Evolutionary conservation across 257 asterid species (phyloP), one percentile per base, ranked within the genome.

Genomic region (Asclepias syriaca): DNA sequence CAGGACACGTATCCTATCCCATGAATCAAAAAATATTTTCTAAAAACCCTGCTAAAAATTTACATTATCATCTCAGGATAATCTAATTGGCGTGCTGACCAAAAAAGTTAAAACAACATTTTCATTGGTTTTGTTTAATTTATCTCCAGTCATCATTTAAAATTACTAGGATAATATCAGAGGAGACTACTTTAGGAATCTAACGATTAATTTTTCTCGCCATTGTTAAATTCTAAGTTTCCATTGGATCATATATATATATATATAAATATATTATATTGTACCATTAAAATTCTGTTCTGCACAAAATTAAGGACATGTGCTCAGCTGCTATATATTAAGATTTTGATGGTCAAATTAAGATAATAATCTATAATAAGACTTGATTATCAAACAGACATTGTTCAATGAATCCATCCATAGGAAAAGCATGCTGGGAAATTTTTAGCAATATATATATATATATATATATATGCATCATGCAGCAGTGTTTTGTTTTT

Each of bases 1-100:
- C 27, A 8, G 54, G 83, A 77, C 81, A 78, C 83, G 82, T 82
- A 78, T 43, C 83, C 78, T 82, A 77, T 77, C 69, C 65, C 63
- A 22, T 37, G 65, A 70, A 75, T 50, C 69, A 71, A 72, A 72
- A 49, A 69, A 58, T 15, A 8, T 24, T 58, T 57, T 24, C 12
- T 58, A 49, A 51, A 51, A 79, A 72, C 68, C 65, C 32, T 49
- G 24, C 58, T 57, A 29, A 58, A 58, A 29, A 4, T 43, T 43
- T 43, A 43, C 48, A 43, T 43, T 43, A 43, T 43, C 48, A 6
- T 6, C 48, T 6, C 10, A 43, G 2, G 48, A 7, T 43, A 22
- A 37, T 50, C 8, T 56, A 24, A 24, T 24, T 72, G 66, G 39
- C 59, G 60, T 29, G 72, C 74, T 76, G 76, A 71, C 71, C 53